Evolutionary conservation across 352 stramenopile genomes (phyloP).

Genomic region (Globisporangium nunn): DNA sequence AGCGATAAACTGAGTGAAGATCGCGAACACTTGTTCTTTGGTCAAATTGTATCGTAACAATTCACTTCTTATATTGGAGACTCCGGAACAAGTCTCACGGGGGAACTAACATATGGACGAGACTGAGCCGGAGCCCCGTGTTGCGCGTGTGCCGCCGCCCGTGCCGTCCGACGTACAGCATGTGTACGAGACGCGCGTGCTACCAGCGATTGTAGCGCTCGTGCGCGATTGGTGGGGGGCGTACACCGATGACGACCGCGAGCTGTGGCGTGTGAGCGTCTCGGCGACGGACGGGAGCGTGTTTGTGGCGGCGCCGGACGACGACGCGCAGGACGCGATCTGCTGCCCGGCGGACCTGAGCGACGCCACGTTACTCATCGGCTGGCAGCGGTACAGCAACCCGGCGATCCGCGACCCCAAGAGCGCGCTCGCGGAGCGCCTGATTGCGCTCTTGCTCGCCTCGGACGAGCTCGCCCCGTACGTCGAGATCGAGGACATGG

Average conservation of each 20-base stretch:
- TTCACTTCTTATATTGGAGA: too few species aligned
- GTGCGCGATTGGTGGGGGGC: slow-evolving; percentile 2
- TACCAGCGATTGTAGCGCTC: slow-evolving; percentile 3
- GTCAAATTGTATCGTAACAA: too few species aligned
- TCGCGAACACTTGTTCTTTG: too few species aligned
- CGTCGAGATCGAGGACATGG: slow-evolving; percentile 8
- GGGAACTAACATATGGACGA: too few species aligned
- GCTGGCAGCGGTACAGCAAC: slow-evolving; percentile 10
- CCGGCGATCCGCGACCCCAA: slow-evolving; percentile 6
- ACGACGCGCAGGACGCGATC: slow-evolving; percentile 10
- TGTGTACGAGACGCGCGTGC: background rate
- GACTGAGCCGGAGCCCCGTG: background rate
- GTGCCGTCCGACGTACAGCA: background rate
- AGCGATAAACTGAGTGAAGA: too few species aligned
- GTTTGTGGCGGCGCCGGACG: slow-evolving; percentile 8
- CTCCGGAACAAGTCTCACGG: too few species aligned
- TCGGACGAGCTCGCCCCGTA: background rate
- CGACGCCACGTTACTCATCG: slow-evolving; percentile 9
- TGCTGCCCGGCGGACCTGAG: slow-evolving; percentile 3
- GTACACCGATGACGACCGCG: background rate
- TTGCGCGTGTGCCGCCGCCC: background rate
- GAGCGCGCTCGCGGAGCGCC: slow-evolving; percentile 8
- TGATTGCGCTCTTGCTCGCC: background rate
- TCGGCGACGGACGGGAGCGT: background rate
- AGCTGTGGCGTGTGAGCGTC: slow-evolving; percentile 1